These are phyloP conservation scores for Cyclaneusma minus DNA, from an alignment of 2,329 filamentous ascomycete species.

Conservation along the genomic window DNA sequence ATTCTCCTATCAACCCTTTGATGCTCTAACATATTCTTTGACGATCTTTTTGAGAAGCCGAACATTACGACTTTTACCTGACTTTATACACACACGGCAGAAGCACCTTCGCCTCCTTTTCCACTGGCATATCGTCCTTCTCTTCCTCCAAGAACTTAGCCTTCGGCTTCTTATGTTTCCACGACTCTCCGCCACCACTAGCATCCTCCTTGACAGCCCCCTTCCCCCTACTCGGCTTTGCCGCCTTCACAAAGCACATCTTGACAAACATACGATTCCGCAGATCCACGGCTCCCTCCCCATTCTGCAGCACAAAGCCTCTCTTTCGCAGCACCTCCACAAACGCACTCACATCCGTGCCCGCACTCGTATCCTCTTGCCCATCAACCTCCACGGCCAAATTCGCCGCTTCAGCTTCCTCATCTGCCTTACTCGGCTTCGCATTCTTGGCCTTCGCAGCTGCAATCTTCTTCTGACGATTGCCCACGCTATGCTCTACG, in stretches of 20 bases:
- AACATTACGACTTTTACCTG: constrained; percentile 32
- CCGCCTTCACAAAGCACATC: constrained; percentile 87
- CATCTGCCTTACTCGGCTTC: constrained; percentile 23
- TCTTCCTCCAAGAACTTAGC: constrained; percentile 53
- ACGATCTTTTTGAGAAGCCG: no score
- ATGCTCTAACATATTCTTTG: no score
- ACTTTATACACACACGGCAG: constrained; percentile 97
- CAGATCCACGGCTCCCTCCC: constrained; percentile 54
- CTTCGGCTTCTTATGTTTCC: constrained; percentile 57
- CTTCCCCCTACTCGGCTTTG: constrained; percentile 61
- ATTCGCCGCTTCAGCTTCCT: constrained; percentile 33
- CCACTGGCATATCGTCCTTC: constrained; percentile 40
- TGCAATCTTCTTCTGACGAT: constrained; percentile 39
- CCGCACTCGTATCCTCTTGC: constrained; percentile 42
- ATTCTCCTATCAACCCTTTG: no score
- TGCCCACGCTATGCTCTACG: constrained; percentile 57
- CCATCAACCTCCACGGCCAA: constrained; percentile 60
- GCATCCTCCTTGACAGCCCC: constrained; percentile 30
- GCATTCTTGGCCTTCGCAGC: constrained; percentile 32
- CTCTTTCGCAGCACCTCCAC: constrained; percentile 66
- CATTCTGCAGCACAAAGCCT: constrained; percentile 70
- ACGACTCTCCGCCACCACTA: constrained; percentile 40
- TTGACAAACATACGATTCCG: constrained; percentile 97
- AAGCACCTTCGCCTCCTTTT: constrained; percentile 49
- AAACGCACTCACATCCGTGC: constrained; percentile 80